phyloP scores from a whole-genome alignment of 371 early-diverging fungal genomes.

The Mucor velutinosus region DNA sequence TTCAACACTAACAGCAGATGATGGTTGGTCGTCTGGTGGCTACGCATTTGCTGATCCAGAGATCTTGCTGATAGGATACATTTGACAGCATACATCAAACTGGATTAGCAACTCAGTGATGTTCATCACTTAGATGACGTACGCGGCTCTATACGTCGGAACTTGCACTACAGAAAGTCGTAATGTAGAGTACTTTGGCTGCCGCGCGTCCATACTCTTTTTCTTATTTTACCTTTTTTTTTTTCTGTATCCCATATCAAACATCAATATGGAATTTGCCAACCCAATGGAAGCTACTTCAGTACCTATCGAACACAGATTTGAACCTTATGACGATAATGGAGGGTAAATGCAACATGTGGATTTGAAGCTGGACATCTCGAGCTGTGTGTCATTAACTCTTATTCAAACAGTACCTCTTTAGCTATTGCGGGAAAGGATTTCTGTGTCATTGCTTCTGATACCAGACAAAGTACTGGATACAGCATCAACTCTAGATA shows the following conservation, averaged over 20 bases:
- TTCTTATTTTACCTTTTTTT: not conserved
- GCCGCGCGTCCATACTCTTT: slow-evolving; percentile 14
- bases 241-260: not conserved
- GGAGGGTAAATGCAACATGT: slow-evolving; percentile 59
- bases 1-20: no score
- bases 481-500: slow-evolving; percentile 96
- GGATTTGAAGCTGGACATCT: not conserved
- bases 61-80: no score
- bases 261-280: slow-evolving; percentile 28
- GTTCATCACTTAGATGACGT: not conserved
- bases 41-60: no score
- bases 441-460: slow-evolving; percentile 94
- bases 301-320: slow-evolving; percentile 65
- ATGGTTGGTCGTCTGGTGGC: no score
- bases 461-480: slow-evolving; percentile 97
- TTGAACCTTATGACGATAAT: slow-evolving; percentile 82
- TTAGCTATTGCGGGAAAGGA: slow-evolving; percentile 95
- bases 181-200: not conserved
- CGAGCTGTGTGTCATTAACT: not conserved
- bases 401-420: slow-evolving; percentile 69
- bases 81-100: no score
- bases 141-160: not conserved
- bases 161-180: not conserved
- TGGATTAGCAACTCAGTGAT: no score
- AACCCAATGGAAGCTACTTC: slow-evolving; percentile 36